These are phyloP conservation scores for Quambalaria eucalypti DNA, from an alignment of 1,284 basidiomycete genomes.

Conservation along the genomic window DNA sequence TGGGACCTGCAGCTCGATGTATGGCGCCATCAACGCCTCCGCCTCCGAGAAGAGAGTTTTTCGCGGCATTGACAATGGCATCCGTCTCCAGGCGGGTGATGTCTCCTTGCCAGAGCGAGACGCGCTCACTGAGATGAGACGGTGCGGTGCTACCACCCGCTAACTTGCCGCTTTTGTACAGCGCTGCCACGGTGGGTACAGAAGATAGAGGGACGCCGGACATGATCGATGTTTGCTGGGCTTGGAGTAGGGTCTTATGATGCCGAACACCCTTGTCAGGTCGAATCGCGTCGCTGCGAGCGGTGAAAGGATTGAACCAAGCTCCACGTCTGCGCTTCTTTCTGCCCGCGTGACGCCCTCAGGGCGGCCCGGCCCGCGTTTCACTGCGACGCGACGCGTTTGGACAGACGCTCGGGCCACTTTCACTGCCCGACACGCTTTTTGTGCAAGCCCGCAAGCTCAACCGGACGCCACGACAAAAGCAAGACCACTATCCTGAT, in stretches of 20 bases:
- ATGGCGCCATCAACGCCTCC: conserved; percentile 52
- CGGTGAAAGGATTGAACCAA: too few species aligned
- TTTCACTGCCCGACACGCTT: too few species aligned
- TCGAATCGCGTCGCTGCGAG: too few species aligned
- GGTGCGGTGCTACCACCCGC: neutral
- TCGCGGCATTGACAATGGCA: conserved; percentile 42
- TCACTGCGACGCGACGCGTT: too few species aligned
- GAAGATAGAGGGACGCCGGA: neutral
- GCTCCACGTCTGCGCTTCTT: too few species aligned
- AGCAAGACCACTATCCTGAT: too few species aligned
- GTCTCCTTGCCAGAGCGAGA: neutral
- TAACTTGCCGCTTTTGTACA: neutral
- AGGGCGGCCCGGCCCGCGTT: too few species aligned
- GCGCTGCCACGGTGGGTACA: neutral
- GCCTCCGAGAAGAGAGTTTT: conserved; percentile 35
- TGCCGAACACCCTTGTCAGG: too few species aligned
- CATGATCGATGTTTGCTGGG: neutral
- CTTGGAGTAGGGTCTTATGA: neutral
- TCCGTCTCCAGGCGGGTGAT: conserved; percentile 4
- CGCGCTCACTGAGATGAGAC: neutral
- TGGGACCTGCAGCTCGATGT: conserved; percentile 69
- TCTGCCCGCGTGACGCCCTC: too few species aligned
- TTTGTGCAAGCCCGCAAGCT: too few species aligned
- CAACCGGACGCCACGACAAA: too few species aligned
- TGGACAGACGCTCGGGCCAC: too few species aligned